These are phyloP conservation scores for Mucor mucedo DNA, from an alignment of 371 early-diverging fungal genomes.

Conservation along the genomic window DNA sequence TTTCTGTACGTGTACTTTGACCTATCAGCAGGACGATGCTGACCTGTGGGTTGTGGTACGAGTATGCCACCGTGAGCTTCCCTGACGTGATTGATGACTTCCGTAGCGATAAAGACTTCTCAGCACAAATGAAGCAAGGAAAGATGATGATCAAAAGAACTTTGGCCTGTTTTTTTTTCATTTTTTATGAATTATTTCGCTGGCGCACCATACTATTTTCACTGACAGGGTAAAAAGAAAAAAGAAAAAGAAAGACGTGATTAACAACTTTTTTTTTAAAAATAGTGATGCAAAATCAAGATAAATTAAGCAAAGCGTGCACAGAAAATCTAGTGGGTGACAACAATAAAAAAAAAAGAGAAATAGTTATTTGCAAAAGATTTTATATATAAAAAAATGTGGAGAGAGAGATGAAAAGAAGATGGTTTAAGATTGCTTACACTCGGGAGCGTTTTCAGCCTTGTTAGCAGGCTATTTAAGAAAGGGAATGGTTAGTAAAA, in stretches of 20 bases:
- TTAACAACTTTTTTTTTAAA: too few relatives aligned
- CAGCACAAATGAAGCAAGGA: slow-evolving; percentile 1
- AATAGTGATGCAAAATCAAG: too few relatives aligned
- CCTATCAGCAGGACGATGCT: neutral
- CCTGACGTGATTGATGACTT: neutral
- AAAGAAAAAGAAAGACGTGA: too few relatives aligned
- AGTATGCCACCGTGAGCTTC: neutral
- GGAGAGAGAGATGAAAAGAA: neutral
- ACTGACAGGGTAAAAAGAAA: too few relatives aligned
- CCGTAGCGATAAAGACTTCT: neutral
- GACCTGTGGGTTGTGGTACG: neutral
- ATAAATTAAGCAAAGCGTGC: neutral
- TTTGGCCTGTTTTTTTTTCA: too few relatives aligned
- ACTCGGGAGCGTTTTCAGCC: slow-evolving; percentile 68
- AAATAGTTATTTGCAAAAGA: neutral
- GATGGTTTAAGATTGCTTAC: slow-evolving; percentile 60
- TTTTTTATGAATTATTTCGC: neutral
- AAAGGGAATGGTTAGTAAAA: slow-evolving; percentile 2
- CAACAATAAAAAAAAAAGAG: neutral
- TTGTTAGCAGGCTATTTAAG: slow-evolving; percentile 42
- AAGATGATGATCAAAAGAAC: too few relatives aligned
- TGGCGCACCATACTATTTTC: too few relatives aligned
- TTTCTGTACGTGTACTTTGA: neutral
- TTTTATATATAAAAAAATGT: neutral
- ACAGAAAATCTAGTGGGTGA: neutral